Evolutionary conservation across 176 grass and related monocot species (phyloP).

Genomic region (Thalia dealbata): DNA sequence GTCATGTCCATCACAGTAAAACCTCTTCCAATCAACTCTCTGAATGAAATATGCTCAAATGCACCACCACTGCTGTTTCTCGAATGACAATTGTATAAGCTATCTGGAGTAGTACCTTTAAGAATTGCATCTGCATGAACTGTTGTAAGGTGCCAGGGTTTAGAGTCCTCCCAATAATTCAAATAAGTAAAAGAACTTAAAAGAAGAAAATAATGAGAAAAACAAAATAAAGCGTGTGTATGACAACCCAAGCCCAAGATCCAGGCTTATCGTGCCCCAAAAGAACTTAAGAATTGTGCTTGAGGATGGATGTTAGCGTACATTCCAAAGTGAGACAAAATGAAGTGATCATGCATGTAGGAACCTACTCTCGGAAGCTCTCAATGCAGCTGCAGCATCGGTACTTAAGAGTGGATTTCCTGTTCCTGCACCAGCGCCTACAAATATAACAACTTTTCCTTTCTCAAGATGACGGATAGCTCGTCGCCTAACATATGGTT

Average conservation of each 20-base stretch:
- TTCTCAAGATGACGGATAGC: slow-evolving; percentile 95
- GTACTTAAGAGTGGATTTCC: slow-evolving; percentile 78
- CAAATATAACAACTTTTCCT: slow-evolving; percentile 78
- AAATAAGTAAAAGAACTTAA: background rate
- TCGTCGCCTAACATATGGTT: slow-evolving; percentile 74
- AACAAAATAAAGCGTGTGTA: background rate
- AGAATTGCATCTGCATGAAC: slow-evolving; percentile 83
- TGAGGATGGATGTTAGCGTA: background rate
- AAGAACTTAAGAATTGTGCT: background rate
- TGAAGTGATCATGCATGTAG: background rate
- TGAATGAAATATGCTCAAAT: slow-evolving; percentile 88
- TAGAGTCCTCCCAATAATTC: slow-evolving; percentile 25
- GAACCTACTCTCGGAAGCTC: slow-evolving; percentile 82
- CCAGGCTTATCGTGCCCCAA: background rate
- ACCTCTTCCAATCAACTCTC: slow-evolving; percentile 67
- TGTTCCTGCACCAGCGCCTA: slow-evolving; percentile 52
- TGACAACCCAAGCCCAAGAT: background rate
- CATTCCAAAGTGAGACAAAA: background rate
- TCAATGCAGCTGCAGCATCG: slow-evolving; percentile 75
- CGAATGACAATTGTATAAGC: slow-evolving; percentile 48
- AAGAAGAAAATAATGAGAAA: background rate
- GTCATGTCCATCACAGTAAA: slow-evolving; percentile 80
- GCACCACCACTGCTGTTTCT: slow-evolving; percentile 26
- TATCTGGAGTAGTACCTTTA: slow-evolving; percentile 67
- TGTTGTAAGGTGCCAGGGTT: slow-evolving; percentile 30